These are phyloP conservation scores for Pythium monospermum DNA, from an alignment of 352 stramenopile species.

Conservation along the genomic window DNA sequence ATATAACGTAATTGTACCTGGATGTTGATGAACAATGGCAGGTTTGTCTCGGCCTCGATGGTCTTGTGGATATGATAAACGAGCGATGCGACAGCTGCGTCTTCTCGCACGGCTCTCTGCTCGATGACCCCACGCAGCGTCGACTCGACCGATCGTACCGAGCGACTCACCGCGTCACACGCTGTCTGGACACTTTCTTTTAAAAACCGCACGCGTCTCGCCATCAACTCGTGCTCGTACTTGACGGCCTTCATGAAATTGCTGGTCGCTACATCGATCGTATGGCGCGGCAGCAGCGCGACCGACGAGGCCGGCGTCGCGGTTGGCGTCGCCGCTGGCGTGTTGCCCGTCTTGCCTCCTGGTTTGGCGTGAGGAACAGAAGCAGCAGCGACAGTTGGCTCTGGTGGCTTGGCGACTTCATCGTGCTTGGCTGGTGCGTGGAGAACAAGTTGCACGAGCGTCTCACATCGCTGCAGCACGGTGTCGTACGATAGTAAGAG, in stretches of 20 bases:
- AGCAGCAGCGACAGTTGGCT: background rate
- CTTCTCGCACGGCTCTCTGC: constrained; percentile 39
- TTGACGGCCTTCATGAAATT: constrained; percentile 56
- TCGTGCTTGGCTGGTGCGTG: constrained; percentile 12
- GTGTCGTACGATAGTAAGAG: constrained; percentile 40
- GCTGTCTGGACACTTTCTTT: constrained; percentile 32
- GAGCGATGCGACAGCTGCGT: constrained; percentile 39
- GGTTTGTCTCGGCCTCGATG: constrained; percentile 56
- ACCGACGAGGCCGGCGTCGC: constrained; percentile 12
- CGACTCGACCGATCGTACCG: constrained; percentile 44
- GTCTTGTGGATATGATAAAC: constrained; percentile 37
- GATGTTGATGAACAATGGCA: constrained; percentile 55
- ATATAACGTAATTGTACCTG: too few species aligned
- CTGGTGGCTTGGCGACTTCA: constrained; percentile 3
- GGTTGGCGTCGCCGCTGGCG: constrained; percentile 13
- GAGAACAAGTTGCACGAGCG: constrained; percentile 32
- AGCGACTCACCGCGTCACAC: constrained; percentile 40
- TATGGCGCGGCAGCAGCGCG: constrained; percentile 1
- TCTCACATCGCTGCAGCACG: constrained; percentile 38
- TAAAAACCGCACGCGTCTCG: constrained; percentile 44
- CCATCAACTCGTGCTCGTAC: constrained; percentile 57
- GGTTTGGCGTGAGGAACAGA: background rate
- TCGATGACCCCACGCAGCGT: constrained; percentile 39
- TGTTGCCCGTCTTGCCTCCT: constrained; percentile 14
- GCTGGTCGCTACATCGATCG: constrained; percentile 27